Percentiles rank a stretch among this genome's conserved stretches.
Evolutionary conservation across 192 early-diverging fungal species (phyloP).

Genomic region (Podila horticola): DNA sequence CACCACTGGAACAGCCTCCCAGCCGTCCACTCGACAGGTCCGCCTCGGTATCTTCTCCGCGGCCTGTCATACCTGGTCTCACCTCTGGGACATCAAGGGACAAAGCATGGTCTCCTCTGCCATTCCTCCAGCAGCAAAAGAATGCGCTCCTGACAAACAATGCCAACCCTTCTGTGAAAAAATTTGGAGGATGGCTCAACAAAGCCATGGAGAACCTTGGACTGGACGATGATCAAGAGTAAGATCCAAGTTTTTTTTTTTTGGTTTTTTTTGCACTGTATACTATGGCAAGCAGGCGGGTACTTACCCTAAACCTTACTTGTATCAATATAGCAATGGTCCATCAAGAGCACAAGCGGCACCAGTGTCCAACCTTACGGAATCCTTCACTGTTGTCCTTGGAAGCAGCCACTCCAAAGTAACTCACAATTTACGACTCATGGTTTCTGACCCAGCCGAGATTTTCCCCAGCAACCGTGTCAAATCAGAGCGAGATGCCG

Average conservation of each 20-base stretch:
- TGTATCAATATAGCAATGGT: not conserved
- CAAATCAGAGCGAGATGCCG: slow-evolving; percentile 62
- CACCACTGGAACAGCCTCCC: not conserved
- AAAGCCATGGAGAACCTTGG: slow-evolving; percentile 75
- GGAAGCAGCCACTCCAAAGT: slow-evolving; percentile 79
- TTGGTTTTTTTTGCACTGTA: not conserved
- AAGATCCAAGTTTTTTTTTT: too few relatives aligned
- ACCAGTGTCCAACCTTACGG: slow-evolving; percentile 62
- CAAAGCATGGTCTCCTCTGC: slow-evolving; percentile 60
- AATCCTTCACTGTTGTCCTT: slow-evolving; percentile 76
- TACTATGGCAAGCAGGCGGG: not conserved
- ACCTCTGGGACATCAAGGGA: slow-evolving; percentile 21
- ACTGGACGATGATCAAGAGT: slow-evolving; percentile 62
- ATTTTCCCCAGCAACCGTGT: slow-evolving; percentile 37
- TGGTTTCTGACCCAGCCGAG: slow-evolving; percentile 56
- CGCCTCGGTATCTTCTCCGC: slow-evolving; percentile 25
- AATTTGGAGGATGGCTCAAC: slow-evolving; percentile 64
- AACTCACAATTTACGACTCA: slow-evolving; percentile 74
- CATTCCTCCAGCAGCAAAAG: slow-evolving; percentile 65
- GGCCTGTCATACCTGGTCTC: slow-evolving; percentile 15
- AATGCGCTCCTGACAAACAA: slow-evolving; percentile 58
- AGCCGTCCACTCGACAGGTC: slow-evolving; percentile 24
- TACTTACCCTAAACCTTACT: not conserved
- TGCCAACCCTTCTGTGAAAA: slow-evolving; percentile 57
- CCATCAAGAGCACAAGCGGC: not conserved